Evolutionary conservation across 345 rosid species (phyloP), one percentile per base, ranked within the genome.

Genomic region (Linum usitatissimum): DNA sequence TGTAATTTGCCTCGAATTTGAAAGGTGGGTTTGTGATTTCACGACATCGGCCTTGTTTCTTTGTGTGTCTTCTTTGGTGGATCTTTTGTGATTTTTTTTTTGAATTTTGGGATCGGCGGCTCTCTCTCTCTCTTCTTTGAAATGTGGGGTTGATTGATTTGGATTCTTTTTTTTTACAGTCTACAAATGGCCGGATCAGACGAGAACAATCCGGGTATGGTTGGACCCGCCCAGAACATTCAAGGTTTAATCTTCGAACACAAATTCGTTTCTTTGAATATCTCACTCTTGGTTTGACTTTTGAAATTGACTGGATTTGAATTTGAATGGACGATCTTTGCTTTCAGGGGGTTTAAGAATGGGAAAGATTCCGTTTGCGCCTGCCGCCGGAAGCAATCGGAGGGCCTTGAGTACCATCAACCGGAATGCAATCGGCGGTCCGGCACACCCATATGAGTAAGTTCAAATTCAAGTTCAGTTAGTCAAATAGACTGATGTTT

Each of bases 351-450:
- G 78, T 36, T 51, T 83, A 64, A 79, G 83, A 61, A 70, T 78
- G 56, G 88, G 88, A 66, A 90, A 86, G 81, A 71, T 78, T 55
- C 62, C 70, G 71, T 67, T 75, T 15, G 74, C 76, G 23, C 39
- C 70, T 0, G 73, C 77, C 20, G 48, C 70, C 0, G 86, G 80
- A 17, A 86, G 71, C 59, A 83, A 78, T 65, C 81, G 97, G 65
- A 74, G 92, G 75, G 99, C 96, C 30, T 71, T 94, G 56, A 78
- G 91, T 70, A 70, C 45, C 42, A 83, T 94, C 38, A 81, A 85
- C 76, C 77, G 76, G 78, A 90, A 90, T 73, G 70, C 86, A 55
- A 72, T 77, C 39, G 82, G 80, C 64, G 82, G 45, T 60, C 91
- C 82, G 48, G 79, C 84, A n/a, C 75, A 82, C 66, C 97, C 87